phyloP scores from a whole-genome alignment of 345 rosid genomes.

The Angophora floribunda region DNA sequence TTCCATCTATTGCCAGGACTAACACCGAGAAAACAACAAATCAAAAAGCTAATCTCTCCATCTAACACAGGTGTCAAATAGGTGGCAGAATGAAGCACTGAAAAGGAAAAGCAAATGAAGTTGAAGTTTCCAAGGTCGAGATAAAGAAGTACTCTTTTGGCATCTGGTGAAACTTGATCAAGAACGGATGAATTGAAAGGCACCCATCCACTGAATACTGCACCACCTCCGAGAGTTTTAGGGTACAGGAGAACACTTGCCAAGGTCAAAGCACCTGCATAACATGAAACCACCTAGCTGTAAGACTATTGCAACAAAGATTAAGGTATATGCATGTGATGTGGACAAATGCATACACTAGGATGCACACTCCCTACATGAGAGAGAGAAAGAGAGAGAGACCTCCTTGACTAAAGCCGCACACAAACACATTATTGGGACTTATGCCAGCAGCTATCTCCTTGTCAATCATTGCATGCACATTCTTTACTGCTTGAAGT shows the following conservation, averaged over 20 bases:
- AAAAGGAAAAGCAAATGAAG: background rate
- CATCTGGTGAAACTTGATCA: slow-evolving; percentile 37
- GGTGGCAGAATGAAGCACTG: background rate
- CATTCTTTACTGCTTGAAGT: slow-evolving; percentile 60
- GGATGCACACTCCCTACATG: background rate
- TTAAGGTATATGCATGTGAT: background rate
- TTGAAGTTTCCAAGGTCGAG: background rate
- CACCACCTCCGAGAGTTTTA: slow-evolving; percentile 72
- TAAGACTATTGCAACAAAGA: background rate
- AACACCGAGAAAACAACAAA: background rate
- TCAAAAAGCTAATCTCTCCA: background rate
- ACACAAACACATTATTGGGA: slow-evolving; percentile 58
- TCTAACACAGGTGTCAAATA: background rate
- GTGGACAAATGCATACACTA: background rate
- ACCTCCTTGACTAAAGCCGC: slow-evolving; percentile 98
- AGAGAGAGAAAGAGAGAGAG: slow-evolving; percentile 1
- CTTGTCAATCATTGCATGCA: slow-evolving; percentile 66
- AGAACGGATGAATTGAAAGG: slow-evolving; percentile 55
- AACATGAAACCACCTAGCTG: background rate
- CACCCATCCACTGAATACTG: slow-evolving; percentile 80
- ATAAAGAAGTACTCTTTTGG: slow-evolving; percentile 40
- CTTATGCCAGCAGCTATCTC: slow-evolving; percentile 54
- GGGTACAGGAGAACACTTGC: slow-evolving; percentile 74
- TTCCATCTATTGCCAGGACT: background rate
- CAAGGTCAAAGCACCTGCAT: slow-evolving; percentile 74